Conservation (phyloP, 129 eudicot species). For the Apium graveolens region DNA sequence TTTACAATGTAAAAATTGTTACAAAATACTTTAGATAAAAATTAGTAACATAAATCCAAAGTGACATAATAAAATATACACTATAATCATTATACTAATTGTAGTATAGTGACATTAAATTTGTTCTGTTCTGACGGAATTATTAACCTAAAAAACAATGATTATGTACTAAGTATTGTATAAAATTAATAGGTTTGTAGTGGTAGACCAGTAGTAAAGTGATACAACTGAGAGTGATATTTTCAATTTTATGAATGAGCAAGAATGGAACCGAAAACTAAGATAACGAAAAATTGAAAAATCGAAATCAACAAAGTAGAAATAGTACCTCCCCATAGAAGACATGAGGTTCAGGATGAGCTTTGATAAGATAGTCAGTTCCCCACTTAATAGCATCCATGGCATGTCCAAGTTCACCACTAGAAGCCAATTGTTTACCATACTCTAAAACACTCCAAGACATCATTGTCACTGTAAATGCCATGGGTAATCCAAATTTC, state of each 20-base stretch:
- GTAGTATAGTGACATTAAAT: background rate
- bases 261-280: no score
- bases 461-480: conserved; percentile 95
- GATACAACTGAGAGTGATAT: no score
- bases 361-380: conserved; percentile 88
- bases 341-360: conserved; percentile 85
- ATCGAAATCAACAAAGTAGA: no score
- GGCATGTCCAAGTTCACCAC: conserved; percentile 79
- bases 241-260: no score
- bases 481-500: conserved; percentile 96
- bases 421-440: conserved; percentile 71
- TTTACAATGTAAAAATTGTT: background rate
- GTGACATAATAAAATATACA: background rate
- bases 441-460: conserved; percentile 94
- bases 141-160: background rate
- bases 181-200: background rate
- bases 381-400: conserved; percentile 96
- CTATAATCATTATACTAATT: no score
- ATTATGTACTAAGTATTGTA: background rate
- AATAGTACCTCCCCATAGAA: conserved; percentile 75
- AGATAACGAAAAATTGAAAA: no score
- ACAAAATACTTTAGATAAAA: background rate
- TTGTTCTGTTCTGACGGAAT: background rate
- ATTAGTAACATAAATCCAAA: background rate
- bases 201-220: background rate